phyloP scores from a whole-genome alignment of 306 rosid species.

The Coriaria nepalensis region DNA sequence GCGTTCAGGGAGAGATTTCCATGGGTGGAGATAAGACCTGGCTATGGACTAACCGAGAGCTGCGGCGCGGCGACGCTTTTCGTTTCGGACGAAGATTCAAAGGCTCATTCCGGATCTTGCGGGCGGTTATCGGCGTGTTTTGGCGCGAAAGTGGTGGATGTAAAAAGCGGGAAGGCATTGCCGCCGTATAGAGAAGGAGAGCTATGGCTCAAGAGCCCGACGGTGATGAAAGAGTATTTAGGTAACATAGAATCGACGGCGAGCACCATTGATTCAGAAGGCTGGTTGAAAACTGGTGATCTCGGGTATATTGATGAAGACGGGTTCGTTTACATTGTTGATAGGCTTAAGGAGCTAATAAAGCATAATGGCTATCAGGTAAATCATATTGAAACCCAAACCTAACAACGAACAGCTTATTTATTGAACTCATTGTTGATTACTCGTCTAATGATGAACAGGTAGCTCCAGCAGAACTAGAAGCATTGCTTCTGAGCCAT shows the following conservation, averaged over 20 bases:
- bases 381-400: neutral
- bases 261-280: conserved; percentile 38
- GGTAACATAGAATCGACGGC: conserved; percentile 62
- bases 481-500: conserved; percentile 68
- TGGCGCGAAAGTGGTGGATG: conserved; percentile 51
- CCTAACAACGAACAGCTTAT: too few species aligned
- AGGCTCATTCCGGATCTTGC: conserved; percentile 33
- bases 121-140: conserved; percentile 58
- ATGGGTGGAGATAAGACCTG: conserved; percentile 70
- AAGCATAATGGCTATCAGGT: conserved; percentile 92
- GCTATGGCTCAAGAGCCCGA: conserved; percentile 58
- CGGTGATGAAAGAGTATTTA: conserved; percentile 67
- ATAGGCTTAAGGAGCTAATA: conserved; percentile 77
- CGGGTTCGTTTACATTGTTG: conserved; percentile 55
- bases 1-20: conserved; percentile 64
- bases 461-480: conserved; percentile 96
- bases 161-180: conserved; percentile 40
- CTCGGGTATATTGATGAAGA: conserved; percentile 59
- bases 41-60: conserved; percentile 81
- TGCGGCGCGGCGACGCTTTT: conserved; percentile 41
- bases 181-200: conserved; percentile 66
- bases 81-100: conserved; percentile 30
- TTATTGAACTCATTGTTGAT: too few species aligned
- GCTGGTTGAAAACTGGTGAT: conserved; percentile 88
- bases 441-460: too few species aligned